Evolutionary conservation across 2,329 filamentous ascomycete genomes (phyloP).

Genomic region (Fusarium penzigii): DNA sequence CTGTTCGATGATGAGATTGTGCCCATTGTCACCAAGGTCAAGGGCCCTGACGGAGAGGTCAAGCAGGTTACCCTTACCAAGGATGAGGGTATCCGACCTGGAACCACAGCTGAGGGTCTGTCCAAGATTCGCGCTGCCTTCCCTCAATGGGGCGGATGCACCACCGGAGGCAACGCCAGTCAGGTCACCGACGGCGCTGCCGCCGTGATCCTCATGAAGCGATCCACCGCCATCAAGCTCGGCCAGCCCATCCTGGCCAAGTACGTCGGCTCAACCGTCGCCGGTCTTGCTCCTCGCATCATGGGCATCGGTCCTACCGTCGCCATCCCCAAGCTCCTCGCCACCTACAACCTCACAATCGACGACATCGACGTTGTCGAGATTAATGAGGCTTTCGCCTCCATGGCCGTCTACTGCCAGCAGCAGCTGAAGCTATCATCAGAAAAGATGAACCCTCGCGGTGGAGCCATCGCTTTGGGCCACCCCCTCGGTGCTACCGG

Average conservation of each 20-base stretch:
- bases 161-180: constrained; percentile 89
- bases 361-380: constrained; percentile 88
- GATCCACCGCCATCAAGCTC: constrained; percentile 81
- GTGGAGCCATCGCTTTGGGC: constrained; percentile 80
- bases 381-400: constrained; percentile 97
- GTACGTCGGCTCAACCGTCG: constrained; percentile 88
- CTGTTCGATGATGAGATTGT: constrained; percentile 94
- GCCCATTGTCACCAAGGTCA: constrained; percentile 79
- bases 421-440: constrained; percentile 70
- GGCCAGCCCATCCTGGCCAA: constrained; percentile 93
- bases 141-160: constrained; percentile 81
- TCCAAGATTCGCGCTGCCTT: constrained; percentile 88
- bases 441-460: constrained; percentile 78
- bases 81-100: constrained; percentile 89
- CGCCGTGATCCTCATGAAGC: constrained; percentile 90
- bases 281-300: constrained; percentile 87
- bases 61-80: constrained; percentile 77
- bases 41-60: constrained; percentile 78
- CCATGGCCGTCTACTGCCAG: constrained; percentile 94
- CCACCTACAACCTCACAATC: constrained; percentile 74
- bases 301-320: constrained; percentile 90
- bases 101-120: constrained; percentile 82
- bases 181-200: constrained; percentile 95
- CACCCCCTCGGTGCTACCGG: constrained; percentile 82
- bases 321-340: constrained; percentile 79